Base-by-base conservation (phyloP, 129 eudicot genomes). In the Lactuca sativa region DNA sequence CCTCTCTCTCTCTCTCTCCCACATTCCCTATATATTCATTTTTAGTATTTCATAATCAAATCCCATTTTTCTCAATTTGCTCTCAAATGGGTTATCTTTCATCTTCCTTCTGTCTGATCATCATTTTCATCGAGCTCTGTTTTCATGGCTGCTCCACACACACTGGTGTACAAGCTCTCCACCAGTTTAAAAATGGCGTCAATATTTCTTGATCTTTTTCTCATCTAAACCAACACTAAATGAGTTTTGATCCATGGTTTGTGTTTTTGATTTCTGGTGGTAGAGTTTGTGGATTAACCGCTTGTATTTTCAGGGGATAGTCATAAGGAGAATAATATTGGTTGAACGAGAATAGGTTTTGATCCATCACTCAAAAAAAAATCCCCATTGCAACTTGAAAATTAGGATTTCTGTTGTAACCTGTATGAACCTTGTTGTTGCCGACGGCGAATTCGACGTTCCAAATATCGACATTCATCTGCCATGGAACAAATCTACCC, bases 391-490 rank as follows among this genome's bases (percentile, higher is more conserved):
- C 21, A 18, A 1, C 21, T 18, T 1, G 21, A 18, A 18, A 18
- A 18, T 18, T 1, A 18, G 21, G 77, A 44, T 81, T 81, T 15
- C 92, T 88, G 41, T 86, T 86, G 84, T 88, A 86, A 36, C 88
- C 92, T 0, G 88, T 84, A 4, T 81, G 88, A 32, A 86, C 86
- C 78, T 86, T 86, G 83, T 86, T 86, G 37, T 82, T 86, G 4
- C 88, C 88, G 25, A 86, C 92, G 2, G 88, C 84, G 52, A 86
- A 86, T 78, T 86, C 92, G 2, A 86, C 84, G 64, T 86, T 83
- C 92, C 92, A 86, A 88, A 86, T 86, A 51, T 83, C 84, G 1
- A 86, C 86, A 71, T 83, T 78, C 92, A 86, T 86, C 70, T 86
- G 88, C 92, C 92, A 86, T 15, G 83, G 81, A 14, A 86, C 86